A percentile compares a stretch with the other conserved stretches of the same genome.
phyloP scores from a whole-genome alignment of 2,329 filamentous ascomycete species.

The Penicillium concentricum region DNA sequence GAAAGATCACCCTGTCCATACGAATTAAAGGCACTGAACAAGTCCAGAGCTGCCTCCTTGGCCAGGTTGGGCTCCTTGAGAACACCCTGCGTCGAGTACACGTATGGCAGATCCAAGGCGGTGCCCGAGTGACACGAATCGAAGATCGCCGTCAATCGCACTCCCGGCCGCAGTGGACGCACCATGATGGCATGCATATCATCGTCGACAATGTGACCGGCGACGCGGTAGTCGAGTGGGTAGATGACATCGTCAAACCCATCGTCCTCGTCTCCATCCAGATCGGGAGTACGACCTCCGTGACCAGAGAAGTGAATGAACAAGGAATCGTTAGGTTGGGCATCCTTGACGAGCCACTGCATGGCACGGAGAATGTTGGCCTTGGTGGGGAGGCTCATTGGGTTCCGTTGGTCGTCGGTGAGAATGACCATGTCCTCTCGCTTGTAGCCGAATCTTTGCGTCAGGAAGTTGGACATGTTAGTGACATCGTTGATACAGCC shows the following conservation, averaged over 20 bases:
- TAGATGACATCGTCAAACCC: conserved; percentile 76
- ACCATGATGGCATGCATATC: conserved; percentile 79
- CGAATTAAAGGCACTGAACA: conserved; percentile 65
- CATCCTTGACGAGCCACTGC: conserved; percentile 98
- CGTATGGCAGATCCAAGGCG: conserved; percentile 65
- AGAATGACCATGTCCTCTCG: conserved; percentile 96
- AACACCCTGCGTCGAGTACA: conserved; percentile 65
- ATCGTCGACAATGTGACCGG: conserved; percentile 73
- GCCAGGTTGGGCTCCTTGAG: conserved; percentile 68
- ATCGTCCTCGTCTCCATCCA: conserved; percentile 74
- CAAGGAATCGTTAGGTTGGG: conserved; percentile 84
- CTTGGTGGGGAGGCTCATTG: conserved; percentile 95
- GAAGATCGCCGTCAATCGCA: conserved; percentile 71
- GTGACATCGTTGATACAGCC: conserved; percentile 97
- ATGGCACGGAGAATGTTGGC: conserved; percentile 92
- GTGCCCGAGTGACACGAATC: conserved; percentile 68
- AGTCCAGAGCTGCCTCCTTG: conserved; percentile 64
- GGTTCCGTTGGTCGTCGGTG: conserved; percentile 93
- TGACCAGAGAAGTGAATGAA: conserved; percentile 96
- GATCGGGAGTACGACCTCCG: conserved; percentile 70
- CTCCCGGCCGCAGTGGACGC: conserved; percentile 73
- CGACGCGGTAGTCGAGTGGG: conserved; percentile 68
- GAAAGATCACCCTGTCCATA: conserved; percentile 82
- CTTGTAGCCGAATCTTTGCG: conserved; percentile 83
- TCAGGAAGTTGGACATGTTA: conserved; percentile 90